A percentile compares a stretch with the other conserved stretches of the same genome.
These are phyloP conservation scores for Xylaria telfairii DNA, from an alignment of 495 filamentous ascomycete genomes.

Conservation along the genomic window DNA sequence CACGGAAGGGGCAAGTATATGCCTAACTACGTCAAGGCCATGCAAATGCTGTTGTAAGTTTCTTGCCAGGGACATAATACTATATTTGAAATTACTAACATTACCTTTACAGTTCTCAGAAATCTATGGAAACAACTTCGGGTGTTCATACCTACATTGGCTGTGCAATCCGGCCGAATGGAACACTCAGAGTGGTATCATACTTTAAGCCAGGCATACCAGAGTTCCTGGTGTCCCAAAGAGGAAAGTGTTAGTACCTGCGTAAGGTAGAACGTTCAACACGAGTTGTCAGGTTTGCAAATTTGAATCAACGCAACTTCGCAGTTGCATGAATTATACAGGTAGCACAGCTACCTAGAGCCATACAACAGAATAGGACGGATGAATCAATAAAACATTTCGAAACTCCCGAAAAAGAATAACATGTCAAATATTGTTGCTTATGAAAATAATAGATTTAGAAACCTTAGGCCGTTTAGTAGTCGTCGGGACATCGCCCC, in stretches of 20 bases:
- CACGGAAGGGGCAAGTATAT: constrained; percentile 14
- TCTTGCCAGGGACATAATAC: neutral
- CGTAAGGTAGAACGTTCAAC: neutral
- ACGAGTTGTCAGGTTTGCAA: neutral
- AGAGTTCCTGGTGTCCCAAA: neutral
- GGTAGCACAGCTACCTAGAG: neutral
- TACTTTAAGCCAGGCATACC: constrained; percentile 23
- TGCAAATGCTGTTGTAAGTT: constrained; percentile 9
- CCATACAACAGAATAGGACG: neutral
- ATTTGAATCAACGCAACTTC: neutral
- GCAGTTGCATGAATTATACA: neutral
- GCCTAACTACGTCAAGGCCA: constrained; percentile 5
- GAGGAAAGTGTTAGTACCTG: neutral
- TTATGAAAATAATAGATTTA: too few species aligned
- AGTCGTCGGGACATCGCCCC: too few species aligned
- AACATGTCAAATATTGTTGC: too few species aligned
- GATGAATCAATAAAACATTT: neutral
- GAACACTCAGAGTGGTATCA: constrained; percentile 34
- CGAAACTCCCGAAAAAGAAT: too few species aligned
- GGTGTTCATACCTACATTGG: constrained; percentile 36
- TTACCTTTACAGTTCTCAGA: neutral
- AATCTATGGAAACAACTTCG: constrained; percentile 12
- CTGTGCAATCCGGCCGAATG: constrained; percentile 32
- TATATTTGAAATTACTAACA: neutral
- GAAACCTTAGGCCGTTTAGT: too few species aligned